Percentiles rank a stretch among this genome's conserved stretches.
Evolutionary conservation across 2,329 filamentous ascomycete genomes (phyloP).

Genomic region (Fusarium tupiense): DNA sequence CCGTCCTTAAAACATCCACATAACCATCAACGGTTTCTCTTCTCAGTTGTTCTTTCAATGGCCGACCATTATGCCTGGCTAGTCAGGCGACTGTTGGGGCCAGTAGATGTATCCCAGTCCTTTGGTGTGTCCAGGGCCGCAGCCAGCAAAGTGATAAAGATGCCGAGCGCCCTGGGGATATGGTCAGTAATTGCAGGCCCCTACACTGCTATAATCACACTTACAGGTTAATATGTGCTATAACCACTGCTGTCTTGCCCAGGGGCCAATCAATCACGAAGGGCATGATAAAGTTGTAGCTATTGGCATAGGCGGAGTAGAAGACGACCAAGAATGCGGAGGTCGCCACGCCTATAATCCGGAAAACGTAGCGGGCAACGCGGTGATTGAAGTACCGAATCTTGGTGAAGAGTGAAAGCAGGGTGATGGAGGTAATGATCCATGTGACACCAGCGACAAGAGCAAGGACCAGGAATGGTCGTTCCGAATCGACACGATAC

Average conservation of each 20-base stretch:
- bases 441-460: conserved; percentile 21
- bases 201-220: background rate
- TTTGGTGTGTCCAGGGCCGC: conserved; percentile 28
- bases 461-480: conserved; percentile 35
- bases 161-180: conserved; percentile 28
- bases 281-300: background rate
- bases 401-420: conserved; percentile 17
- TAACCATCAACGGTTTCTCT: background rate
- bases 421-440: conserved; percentile 16
- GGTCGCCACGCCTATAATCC: conserved; percentile 36
- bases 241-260: conserved; percentile 10
- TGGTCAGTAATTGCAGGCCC: conserved; percentile 14
- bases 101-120: background rate
- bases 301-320: conserved; percentile 5
- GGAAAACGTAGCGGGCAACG: conserved; percentile 39
- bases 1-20: background rate
- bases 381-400: background rate
- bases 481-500: background rate
- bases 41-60: background rate
- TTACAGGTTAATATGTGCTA: conserved; percentile 42
- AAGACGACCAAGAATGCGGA: conserved; percentile 25
- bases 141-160: conserved; percentile 29
- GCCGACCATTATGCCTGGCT: background rate
- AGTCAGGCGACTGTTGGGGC: background rate
- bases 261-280: background rate